Conservation (phyloP, 2,329 filamentous ascomycete genomes). For the Aspergillus sp. region DNA sequence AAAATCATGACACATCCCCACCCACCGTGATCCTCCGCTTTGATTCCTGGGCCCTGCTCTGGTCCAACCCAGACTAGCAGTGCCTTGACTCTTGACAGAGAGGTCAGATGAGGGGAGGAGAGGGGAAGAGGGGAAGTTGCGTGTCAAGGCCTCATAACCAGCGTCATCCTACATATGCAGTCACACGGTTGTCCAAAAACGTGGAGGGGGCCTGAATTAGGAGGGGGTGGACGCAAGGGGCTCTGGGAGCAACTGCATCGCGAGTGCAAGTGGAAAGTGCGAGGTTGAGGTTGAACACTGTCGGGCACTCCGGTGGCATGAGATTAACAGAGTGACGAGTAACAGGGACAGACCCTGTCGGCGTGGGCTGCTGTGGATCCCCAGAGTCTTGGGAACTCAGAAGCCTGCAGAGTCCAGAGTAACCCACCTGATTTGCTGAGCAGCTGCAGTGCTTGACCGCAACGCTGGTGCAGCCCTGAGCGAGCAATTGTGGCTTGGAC, state of each 20-base stretch:
- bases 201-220: constrained; percentile 7
- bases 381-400: neutral
- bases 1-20: neutral
- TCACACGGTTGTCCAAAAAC: constrained; percentile 6
- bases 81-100: too few relatives aligned
- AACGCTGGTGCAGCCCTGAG: neutral
- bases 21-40: neutral
- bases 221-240: constrained; percentile 11
- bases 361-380: neutral
- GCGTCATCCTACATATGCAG: constrained; percentile 2
- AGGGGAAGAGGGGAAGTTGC: neutral
- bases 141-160: constrained; percentile 1
- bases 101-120: neutral
- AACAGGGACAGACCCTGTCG: neutral
- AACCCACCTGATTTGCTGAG: neutral
- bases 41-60: too few relatives aligned
- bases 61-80: constrained; percentile 2
- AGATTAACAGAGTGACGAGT: too few relatives aligned
- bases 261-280: too few relatives aligned
- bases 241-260: too few relatives aligned
- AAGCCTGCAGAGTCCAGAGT: neutral
- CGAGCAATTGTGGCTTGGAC: neutral
- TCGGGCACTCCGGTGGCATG: constrained; percentile 10
- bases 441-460: neutral
- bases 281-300: neutral